These are phyloP conservation scores for Aschersonia sp. DNA, from an alignment of 2,329 filamentous ascomycete genomes.

Conservation along the genomic window DNA sequence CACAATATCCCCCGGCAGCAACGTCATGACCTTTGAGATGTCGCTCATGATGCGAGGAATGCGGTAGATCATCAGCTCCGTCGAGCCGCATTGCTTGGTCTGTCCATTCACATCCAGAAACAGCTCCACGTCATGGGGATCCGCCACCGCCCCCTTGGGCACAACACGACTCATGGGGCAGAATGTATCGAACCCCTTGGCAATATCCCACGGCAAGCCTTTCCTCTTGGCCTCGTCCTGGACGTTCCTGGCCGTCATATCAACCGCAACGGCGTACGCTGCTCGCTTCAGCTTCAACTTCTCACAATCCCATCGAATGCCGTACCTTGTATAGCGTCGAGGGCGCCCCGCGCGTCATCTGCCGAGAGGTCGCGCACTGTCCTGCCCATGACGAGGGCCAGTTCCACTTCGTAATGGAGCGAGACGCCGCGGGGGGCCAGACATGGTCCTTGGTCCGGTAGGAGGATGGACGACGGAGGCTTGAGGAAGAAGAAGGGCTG, in stretches of 20 bases:
- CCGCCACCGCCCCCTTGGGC: constrained; percentile 61
- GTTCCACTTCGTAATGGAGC: constrained; percentile 90
- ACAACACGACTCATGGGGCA: constrained; percentile 75
- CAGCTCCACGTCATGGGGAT: constrained; percentile 81
- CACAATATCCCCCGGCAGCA: constrained; percentile 84
- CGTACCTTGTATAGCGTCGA: constrained; percentile 68
- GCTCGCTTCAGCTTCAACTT: not conserved
- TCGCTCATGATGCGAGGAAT: constrained; percentile 81
- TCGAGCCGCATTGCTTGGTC: constrained; percentile 70
- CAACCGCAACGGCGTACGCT: constrained; percentile 85
- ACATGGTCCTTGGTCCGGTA: constrained; percentile 64
- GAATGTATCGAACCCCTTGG: constrained; percentile 98
- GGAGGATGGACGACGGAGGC: constrained; percentile 73
- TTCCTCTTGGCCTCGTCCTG: constrained; percentile 94
- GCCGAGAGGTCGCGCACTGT: constrained; percentile 60
- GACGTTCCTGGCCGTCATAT: constrained; percentile 92
- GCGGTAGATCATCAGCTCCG: constrained; percentile 85
- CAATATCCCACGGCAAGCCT: constrained; percentile 89
- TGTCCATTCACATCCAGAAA: constrained; percentile 74
- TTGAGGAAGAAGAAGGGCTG: constrained; percentile 99
- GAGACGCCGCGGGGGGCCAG: constrained; percentile 70
- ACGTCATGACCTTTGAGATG: constrained; percentile 88
- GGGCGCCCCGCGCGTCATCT: constrained; percentile 58
- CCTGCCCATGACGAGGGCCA: constrained; percentile 81
- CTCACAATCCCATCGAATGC: too few species aligned